Percentiles rank a stretch among this genome's conserved stretches.
These are phyloP conservation scores for Codiaeum variegatum DNA, from an alignment of 441 rosid genomes.

Conservation along the genomic window DNA sequence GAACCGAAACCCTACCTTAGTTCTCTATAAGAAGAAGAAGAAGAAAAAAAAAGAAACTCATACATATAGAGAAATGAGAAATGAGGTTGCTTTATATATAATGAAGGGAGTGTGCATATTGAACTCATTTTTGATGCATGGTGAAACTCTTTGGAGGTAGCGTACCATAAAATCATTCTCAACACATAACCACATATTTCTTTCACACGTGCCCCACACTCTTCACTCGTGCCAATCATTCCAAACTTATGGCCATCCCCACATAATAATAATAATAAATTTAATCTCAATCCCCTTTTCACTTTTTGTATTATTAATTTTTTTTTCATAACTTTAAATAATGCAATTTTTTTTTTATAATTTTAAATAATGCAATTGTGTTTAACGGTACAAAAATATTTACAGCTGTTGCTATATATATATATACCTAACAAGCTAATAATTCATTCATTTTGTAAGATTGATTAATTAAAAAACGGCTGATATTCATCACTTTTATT, in stretches of 20 bases:
- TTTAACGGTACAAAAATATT: too few relatives aligned
- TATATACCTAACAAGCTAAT: too few relatives aligned
- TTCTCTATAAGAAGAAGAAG: slow-evolving; percentile 11
- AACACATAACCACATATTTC: slow-evolving; percentile 15
- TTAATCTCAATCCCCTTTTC: too few relatives aligned
- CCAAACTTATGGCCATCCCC: not conserved
- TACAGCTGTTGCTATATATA: too few relatives aligned
- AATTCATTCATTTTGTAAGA: too few relatives aligned
- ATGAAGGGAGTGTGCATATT: slow-evolving; percentile 29
- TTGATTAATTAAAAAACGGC: too few relatives aligned
- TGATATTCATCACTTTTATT: too few relatives aligned
- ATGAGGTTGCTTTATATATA: not conserved
- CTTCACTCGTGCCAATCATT: slow-evolving; percentile 22
- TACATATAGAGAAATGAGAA: slow-evolving; percentile 21
- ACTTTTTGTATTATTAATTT: too few relatives aligned
- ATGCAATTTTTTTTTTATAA: too few relatives aligned
- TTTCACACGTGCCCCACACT: slow-evolving; percentile 21
- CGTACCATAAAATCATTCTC: slow-evolving; percentile 48
- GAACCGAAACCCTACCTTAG: slow-evolving; percentile 34
- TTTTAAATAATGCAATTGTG: too few relatives aligned
- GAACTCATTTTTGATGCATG: slow-evolving; percentile 50
- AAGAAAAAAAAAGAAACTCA: slow-evolving; percentile 1
- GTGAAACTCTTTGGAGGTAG: slow-evolving; percentile 56
- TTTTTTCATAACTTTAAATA: too few relatives aligned
- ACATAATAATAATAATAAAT: not conserved